Evolutionary conservation across 2,329 filamentous ascomycete species (phyloP).

Genomic region (Neophaeococcomyces mojaviensis): DNA sequence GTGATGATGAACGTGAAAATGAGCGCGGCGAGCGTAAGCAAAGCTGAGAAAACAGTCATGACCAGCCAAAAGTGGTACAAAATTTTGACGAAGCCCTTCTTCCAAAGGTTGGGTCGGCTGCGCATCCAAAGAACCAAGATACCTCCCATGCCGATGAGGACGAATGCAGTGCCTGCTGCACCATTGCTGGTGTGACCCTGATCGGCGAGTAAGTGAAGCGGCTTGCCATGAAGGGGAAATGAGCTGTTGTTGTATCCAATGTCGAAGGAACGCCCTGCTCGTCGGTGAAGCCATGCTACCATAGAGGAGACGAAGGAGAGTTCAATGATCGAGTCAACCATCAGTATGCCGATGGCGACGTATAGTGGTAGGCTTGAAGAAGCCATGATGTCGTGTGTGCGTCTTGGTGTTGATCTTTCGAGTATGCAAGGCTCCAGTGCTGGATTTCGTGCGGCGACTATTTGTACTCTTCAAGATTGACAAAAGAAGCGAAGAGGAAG

Average conservation of each 20-base stretch:
- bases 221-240: conserved; percentile 20
- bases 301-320: conserved; percentile 19
- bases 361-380: conserved; percentile 6
- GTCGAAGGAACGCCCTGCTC: conserved; percentile 19
- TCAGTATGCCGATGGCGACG: conserved; percentile 10
- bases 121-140: conserved; percentile 16
- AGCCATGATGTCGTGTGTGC: conserved; percentile 2
- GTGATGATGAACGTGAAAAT: conserved; percentile 21
- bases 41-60: conserved; percentile 15
- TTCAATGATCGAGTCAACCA: conserved; percentile 19
- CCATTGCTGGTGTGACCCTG: conserved; percentile 23
- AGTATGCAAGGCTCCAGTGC: background rate
- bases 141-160: conserved; percentile 17
- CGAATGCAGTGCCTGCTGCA: conserved; percentile 21
- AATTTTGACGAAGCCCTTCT: conserved; percentile 2
- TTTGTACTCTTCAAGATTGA: no score
- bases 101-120: conserved; percentile 2
- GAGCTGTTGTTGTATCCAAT: conserved; percentile 13
- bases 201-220: conserved; percentile 11
- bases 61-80: conserved; percentile 15
- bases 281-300: conserved; percentile 21
- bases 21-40: conserved; percentile 18
- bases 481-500: no score
- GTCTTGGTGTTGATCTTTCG: background rate
- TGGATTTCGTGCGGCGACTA: no score